Conservation (phyloP, 371 early-diverging fungal genomes). For the Lichtheimia ornata region DNA sequence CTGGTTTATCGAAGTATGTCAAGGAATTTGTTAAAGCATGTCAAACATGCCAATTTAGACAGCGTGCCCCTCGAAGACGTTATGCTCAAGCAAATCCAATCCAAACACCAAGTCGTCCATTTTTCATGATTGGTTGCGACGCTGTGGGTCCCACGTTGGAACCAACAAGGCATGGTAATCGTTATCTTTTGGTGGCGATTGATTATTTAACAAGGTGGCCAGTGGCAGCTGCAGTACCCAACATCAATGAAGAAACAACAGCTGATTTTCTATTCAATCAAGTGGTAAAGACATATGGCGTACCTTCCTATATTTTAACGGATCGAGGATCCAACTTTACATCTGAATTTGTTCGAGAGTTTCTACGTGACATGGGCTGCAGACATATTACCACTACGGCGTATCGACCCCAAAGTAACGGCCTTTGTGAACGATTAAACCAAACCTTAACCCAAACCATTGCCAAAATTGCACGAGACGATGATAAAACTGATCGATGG, state of each 20-base stretch:
- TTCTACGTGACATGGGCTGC: too few relatives aligned
- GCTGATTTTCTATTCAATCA: too few relatives aligned
- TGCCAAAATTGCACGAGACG: conserved; percentile 15
- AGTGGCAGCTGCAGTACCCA: conserved; percentile 16
- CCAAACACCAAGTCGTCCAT: conserved; percentile 6
- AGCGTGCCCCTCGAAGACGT: neutral
- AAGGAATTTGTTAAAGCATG: conserved; percentile 6
- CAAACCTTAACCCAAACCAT: conserved; percentile 5
- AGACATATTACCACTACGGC: too few relatives aligned
- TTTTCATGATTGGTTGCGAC: conserved; percentile 21
- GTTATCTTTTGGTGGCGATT: conserved; percentile 23
- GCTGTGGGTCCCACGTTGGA: conserved; percentile 23
- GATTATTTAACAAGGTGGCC: conserved; percentile 27
- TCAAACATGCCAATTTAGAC: conserved; percentile 11
- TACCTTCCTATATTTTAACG: too few relatives aligned
- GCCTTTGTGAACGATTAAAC: neutral
- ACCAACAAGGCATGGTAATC: conserved; percentile 9
- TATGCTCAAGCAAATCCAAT: conserved; percentile 9
- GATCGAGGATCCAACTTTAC: too few relatives aligned
- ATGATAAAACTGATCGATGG: conserved; percentile 5
- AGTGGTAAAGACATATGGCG: too few relatives aligned
- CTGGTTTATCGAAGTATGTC: conserved; percentile 1
- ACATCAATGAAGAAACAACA: neutral
- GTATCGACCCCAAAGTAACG: too few relatives aligned
- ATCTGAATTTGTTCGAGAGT: too few relatives aligned